Base-by-base conservation (phyloP, 805 yeast species). In the Lipomyces lipofer region DNA sequence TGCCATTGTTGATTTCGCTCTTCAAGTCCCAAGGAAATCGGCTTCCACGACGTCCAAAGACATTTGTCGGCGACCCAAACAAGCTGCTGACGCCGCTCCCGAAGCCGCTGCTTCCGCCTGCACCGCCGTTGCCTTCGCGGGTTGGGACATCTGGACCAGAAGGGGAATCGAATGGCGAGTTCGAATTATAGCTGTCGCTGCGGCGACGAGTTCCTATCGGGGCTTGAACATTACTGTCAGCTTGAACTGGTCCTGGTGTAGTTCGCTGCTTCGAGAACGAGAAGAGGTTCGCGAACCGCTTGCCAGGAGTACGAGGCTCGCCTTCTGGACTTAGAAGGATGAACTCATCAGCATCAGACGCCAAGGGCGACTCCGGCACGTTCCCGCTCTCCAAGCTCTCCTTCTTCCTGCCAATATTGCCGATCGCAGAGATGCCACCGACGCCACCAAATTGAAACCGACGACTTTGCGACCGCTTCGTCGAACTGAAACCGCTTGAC, bases 151-250 rank as follows among this genome's bases (percentile, higher is more conserved):
- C n/a, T 8, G 10, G 27, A 7, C 43, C 25, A 17, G 6, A 19
- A 21, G 33, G 33, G 13, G 50, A 25, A 13, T 24, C 43, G 15
- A 13, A 36, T 4, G 32, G 36, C 9, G 24, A 29, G 27, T 8
- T 22, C 12, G 54, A 51, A 7, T 24, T 29, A 19, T 42, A 50
- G 25, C 51, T 47, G 9, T 51, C 53, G 25, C 52, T 47, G n/a
- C 53, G 47, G 8, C 55, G 55, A 9, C 56, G 47, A 5, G 56
- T 55, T 19, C 56, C 59, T 13, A 55, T 55, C 28, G 56, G 55
- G 8, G 56, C 53, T 27, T 51, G 54, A 7, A 22, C 36, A n/a
- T n/a, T n/a, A 4, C 22, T 32, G 13, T 27, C 47, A 25, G 36
- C 17, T 24, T 33, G 29, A 13, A 19, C n/a, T 10, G 35, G 39